Percentiles rank a stretch among this genome's conserved stretches.
phyloP scores from a whole-genome alignment of 148 eudicot genomes.

The Hydrangea macrophylla region DNA sequence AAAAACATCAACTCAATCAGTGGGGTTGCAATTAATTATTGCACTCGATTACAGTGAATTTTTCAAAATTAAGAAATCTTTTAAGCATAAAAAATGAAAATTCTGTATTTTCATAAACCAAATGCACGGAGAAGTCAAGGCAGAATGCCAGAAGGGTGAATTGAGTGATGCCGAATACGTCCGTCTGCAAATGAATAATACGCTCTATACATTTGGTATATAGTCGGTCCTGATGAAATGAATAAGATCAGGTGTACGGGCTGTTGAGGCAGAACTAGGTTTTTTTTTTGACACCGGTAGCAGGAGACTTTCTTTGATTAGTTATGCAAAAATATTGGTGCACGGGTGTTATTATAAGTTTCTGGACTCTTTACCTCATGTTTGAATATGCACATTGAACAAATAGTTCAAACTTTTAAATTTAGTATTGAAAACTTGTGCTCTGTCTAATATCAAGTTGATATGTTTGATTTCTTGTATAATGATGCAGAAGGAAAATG shows the following conservation, averaged over 20 bases:
- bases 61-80: background rate
- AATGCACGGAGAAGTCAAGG: background rate
- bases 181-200: background rate
- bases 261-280: background rate
- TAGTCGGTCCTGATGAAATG: background rate
- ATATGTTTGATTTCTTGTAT: slow-evolving; percentile 4
- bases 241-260: too few species aligned
- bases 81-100: background rate
- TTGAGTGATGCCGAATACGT: background rate
- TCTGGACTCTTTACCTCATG: background rate
- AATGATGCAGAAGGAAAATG: slow-evolving; percentile 64
- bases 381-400: background rate
- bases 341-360: background rate
- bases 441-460: background rate
- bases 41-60: background rate
- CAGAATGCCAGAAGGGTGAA: background rate
- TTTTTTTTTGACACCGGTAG: background rate
- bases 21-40: background rate
- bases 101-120: background rate
- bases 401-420: background rate
- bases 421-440: background rate
- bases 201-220: background rate
- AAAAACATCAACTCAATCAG: background rate
- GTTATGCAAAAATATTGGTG: background rate
- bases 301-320: background rate